phyloP scores from a whole-genome alignment of 2,329 filamentous ascomycete species.

The Dactylonectria macrodidyma region DNA sequence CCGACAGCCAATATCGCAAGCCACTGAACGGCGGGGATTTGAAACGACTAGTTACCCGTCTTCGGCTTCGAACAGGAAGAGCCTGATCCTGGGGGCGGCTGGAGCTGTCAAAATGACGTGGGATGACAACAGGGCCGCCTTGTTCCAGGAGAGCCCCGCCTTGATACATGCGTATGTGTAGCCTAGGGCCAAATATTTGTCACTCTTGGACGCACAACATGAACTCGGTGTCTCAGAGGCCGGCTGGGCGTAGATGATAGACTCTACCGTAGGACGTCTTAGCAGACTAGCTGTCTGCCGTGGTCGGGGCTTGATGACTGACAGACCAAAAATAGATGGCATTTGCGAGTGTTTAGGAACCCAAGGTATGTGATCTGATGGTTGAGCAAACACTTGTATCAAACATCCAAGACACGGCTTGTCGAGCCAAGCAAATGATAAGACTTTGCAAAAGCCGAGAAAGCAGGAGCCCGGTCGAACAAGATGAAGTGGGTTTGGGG shows the following conservation, averaged over 20 bases:
- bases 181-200: conserved; percentile 45
- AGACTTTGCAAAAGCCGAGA: background rate
- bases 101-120: conserved; percentile 38
- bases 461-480: background rate
- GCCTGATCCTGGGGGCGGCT: background rate
- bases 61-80: background rate
- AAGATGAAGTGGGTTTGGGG: background rate
- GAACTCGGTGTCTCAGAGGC: conserved; percentile 16
- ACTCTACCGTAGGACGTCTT: background rate
- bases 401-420: background rate
- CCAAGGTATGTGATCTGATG: background rate
- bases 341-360: conserved; percentile 2
- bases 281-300: conserved; percentile 7
- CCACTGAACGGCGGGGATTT: background rate
- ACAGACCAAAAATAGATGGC: conserved; percentile 19
- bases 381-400: conserved; percentile 1
- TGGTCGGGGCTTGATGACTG: conserved; percentile 3
- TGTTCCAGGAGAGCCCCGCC: conserved; percentile 33
- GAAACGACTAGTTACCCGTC: background rate
- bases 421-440: background rate
- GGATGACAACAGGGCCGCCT: conserved; percentile 39
- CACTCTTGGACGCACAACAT: conserved; percentile 35
- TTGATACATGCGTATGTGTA: conserved; percentile 36
- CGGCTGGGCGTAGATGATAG: conserved; percentile 5
- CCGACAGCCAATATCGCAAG: background rate